Evolutionary conservation across 2,329 filamentous ascomycete species (phyloP), one percentile per base, ranked within the genome.

Genomic region (Penicillium palitans): DNA sequence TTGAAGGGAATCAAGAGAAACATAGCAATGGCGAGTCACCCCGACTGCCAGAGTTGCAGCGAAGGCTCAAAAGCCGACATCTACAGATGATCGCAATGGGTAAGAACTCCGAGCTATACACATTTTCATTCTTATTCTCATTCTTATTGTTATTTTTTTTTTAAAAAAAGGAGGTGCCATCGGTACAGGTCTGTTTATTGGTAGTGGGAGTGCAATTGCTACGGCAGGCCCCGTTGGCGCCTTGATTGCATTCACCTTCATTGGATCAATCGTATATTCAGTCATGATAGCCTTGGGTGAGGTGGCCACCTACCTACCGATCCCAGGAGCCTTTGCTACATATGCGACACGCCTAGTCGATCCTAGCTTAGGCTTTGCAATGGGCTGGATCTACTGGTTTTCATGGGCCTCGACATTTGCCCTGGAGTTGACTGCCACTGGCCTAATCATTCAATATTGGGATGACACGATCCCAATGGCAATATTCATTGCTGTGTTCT

Each of bases 401-500:
- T 93, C 93, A 75, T 92, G 88, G 87, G 55, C 55, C 1, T 57
- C 55, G 41, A 57, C 55, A 39, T 57, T 57, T 27, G 55, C 55
- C 19, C 55, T 57, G 4, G 55, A 57, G 9, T 17, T 57, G 35
- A 57, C 55, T 15, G 55, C 55, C 3, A 57, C 55, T 5, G 49
- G 55, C 6, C 49, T 57, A 9, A 57, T 57, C 25, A 57, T 57
- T 19, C 55, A 57, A 25, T 57, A 53, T 25, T 57, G 55, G 55
- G 55, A 57, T 33, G 48, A 47, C 5, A 17, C 19, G 7, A 57
- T 57, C 33, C 55, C 55, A 13, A 57, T 57, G 27, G 48, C 55
- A 5, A 27, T 52, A 25, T 57, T 57, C 35, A 57, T 57, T 35
- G 55, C 48, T 19, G 44, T 57, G 2, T 57, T 57, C 6, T 57